Conservation (phyloP, 176 grass and related monocot genomes). For the Phoenix roebelenii region DNA sequence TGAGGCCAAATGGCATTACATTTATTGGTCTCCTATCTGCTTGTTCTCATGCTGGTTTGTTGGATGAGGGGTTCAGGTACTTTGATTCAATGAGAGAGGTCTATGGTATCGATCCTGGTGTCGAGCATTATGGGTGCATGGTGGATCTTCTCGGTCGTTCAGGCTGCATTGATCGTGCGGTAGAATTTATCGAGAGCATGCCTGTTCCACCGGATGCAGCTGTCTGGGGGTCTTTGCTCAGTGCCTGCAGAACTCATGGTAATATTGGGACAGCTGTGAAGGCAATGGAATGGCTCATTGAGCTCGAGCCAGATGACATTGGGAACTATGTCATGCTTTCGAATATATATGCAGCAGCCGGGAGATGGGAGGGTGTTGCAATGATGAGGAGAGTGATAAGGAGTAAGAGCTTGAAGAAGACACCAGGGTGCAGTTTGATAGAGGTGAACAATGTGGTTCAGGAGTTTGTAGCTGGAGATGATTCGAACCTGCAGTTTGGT, state of each 20-base stretch:
- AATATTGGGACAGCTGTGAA: constrained; percentile 26
- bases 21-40: constrained; percentile 47
- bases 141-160: constrained; percentile 42
- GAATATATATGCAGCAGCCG: constrained; percentile 28
- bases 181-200: constrained; percentile 27
- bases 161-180: constrained; percentile 18
- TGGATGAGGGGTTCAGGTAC: constrained; percentile 36
- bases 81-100: constrained; percentile 31
- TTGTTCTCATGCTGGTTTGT: constrained; percentile 49
- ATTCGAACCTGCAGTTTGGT: constrained; percentile 29
- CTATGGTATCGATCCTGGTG: constrained; percentile 25
- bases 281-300: constrained; percentile 27
- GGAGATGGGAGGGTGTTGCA: constrained; percentile 38
- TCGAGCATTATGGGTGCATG: constrained; percentile 57
- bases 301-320: constrained; percentile 36
- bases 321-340: constrained; percentile 53
- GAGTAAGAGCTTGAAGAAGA: constrained; percentile 45
- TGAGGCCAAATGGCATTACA: constrained; percentile 41
- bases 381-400: constrained; percentile 37
- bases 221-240: constrained; percentile 66
- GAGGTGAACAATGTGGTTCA: constrained; percentile 49
- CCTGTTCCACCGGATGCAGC: constrained; percentile 27
- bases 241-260: constrained; percentile 38
- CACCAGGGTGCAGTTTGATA: constrained; percentile 55
- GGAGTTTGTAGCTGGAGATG: constrained; percentile 44